phyloP scores from a whole-genome alignment of 2,329 filamentous ascomycete species.

The Phyllosticta paracitricarpa region DNA sequence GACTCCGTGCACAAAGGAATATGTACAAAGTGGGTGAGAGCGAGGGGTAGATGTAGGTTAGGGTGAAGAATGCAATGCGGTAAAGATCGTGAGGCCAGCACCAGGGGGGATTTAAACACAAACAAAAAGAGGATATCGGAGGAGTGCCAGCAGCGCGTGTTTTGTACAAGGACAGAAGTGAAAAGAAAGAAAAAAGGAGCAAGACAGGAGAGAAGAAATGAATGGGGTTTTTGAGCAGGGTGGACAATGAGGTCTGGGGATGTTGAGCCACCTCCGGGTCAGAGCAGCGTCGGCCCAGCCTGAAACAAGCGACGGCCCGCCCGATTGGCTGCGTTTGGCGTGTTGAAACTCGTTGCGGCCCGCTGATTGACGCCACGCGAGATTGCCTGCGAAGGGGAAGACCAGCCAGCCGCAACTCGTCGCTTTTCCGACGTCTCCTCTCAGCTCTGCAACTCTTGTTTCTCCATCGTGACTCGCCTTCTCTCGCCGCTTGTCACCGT shows the following conservation, averaged over 20 bases:
- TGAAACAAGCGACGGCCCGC: background rate
- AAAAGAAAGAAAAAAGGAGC: background rate
- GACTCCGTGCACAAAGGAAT: background rate
- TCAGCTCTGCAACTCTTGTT: background rate
- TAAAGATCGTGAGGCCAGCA: background rate
- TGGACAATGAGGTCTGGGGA: background rate
- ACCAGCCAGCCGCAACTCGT: background rate
- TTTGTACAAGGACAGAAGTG: background rate
- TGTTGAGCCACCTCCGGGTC: background rate
- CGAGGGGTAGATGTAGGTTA: background rate
- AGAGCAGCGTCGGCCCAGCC: background rate
- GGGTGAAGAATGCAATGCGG: background rate
- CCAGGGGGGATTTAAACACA: background rate
- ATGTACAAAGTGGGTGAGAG: background rate
- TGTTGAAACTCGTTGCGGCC: background rate
- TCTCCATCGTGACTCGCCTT: background rate
- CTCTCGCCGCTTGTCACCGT: background rate
- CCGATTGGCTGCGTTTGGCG: background rate
- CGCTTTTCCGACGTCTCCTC: background rate
- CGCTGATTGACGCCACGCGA: background rate
- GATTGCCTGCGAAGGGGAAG: background rate
- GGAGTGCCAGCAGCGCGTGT: conserved; percentile 5
- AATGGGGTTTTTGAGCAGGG: background rate
- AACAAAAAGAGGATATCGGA: background rate
- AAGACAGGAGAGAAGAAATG: background rate